Evolutionary conservation across 1,284 basidiomycete species (phyloP).

Genomic region (Puccinia triticina): DNA sequence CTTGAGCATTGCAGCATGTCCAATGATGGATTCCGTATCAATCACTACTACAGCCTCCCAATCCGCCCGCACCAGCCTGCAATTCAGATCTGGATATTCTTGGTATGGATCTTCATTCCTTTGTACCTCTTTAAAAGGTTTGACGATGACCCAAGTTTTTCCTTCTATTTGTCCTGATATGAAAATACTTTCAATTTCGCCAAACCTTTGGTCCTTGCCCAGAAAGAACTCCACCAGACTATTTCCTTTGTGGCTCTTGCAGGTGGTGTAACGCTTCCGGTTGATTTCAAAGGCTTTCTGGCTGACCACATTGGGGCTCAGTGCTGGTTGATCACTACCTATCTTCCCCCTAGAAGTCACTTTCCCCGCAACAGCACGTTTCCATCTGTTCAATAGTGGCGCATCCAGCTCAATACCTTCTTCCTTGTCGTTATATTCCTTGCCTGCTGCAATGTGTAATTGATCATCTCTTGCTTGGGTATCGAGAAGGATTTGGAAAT

Average conservation of each 20-base stretch:
- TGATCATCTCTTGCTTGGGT: not conserved
- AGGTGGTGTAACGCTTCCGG: not conserved
- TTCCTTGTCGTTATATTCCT: not conserved
- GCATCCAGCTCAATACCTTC: not conserved
- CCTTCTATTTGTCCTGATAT: not conserved
- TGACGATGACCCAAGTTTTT: slow-evolving; percentile 2
- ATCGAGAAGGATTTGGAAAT: not conserved
- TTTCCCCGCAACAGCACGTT: not conserved
- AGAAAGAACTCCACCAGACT: not conserved
- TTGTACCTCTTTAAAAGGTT: not conserved
- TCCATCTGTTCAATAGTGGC: not conserved
- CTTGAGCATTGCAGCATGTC: slow-evolving; percentile 21
- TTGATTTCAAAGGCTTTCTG: not conserved
- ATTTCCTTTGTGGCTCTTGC: not conserved
- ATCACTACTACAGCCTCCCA: slow-evolving; percentile 1
- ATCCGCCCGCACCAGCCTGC: not conserved
- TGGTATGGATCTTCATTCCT: slow-evolving; percentile 14
- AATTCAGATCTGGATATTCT: slow-evolving; percentile 16
- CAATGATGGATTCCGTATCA: not conserved
- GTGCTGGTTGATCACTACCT: not conserved
- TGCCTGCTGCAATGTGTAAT: too few species aligned
- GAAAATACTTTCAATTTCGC: not conserved
- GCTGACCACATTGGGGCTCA: not conserved
- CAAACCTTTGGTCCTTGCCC: slow-evolving; percentile 25
- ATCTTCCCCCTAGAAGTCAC: not conserved